Base-by-base conservation (phyloP, 2,329 filamentous ascomycete genomes). In the Verticillium zaregamsianum region DNA sequence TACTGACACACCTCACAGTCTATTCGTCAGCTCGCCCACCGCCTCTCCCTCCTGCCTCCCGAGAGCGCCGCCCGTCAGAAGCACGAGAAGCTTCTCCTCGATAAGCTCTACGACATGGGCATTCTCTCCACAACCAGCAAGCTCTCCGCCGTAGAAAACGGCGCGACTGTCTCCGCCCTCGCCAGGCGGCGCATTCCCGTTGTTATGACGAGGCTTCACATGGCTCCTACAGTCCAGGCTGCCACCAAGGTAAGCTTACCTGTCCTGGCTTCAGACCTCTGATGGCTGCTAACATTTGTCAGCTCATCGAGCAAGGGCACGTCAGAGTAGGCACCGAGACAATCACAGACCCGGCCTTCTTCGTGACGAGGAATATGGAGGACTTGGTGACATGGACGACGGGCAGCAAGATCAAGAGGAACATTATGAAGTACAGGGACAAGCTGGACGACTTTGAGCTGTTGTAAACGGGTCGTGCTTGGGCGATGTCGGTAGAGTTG, bases 321-420 rank as follows among this genome's bases (percentile, higher is more conserved):
- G 93, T 98, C 3, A 83, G 94, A 57, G 92, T 97, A 1, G 94
- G 94, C 14, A 93, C 92, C 0, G 92, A 97, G 72, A 90, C 93
- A 1, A 85, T 97, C 31, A 96, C 91, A 2, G 94, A 98, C 73
- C 88, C 52, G 28, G 93, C 93, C 0, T 97, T 93, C 70, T 77
- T 97, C 59, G 92, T 98, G 8, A 95, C 92, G 40, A 83, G 93
- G 66, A 91, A 87, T 64, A 92, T 96, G 84, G 94, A 98, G 78
- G 94, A 98, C 77, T 97, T 96, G 74, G 90, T 98, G 20, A 97
- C 94, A 0, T 98, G 94, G 94, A 90, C 94, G 11, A 91, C 96
- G 70, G 92, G 92, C 63, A 96, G 92, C 77, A 97, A 97, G 90
- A 93, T 98, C 75, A 97, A 96, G 89, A 86, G 90, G 73, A 95